A percentile compares a stretch with the other conserved stretches of the same genome.
phyloP scores from a whole-genome alignment of 2,329 filamentous ascomycete genomes.

The Cercospora zeae-maydis region DNA sequence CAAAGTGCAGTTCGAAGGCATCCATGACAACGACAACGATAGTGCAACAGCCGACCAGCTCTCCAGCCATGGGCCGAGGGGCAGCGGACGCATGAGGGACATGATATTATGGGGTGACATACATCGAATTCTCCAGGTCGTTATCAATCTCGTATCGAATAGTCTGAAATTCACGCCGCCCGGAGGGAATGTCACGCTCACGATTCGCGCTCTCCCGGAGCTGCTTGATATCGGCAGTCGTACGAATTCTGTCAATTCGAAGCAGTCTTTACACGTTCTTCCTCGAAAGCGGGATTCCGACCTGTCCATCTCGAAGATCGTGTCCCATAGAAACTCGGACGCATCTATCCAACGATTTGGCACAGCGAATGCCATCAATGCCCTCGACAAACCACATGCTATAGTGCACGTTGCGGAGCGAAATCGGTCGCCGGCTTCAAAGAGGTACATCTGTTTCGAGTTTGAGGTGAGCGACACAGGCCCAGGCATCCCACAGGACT shows the following conservation, averaged over 20 bases:
- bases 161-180: slow-evolving; percentile 84
- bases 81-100: slow-evolving; percentile 69
- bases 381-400: slow-evolving; percentile 38
- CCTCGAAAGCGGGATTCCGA: slow-evolving; percentile 5
- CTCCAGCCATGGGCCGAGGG: slow-evolving; percentile 37
- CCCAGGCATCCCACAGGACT: slow-evolving; percentile 73
- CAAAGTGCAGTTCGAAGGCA: slow-evolving; percentile 65
- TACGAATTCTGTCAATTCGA: slow-evolving; percentile 40
- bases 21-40: slow-evolving; percentile 36
- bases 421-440: slow-evolving; percentile 49
- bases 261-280: slow-evolving; percentile 6
- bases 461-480: slow-evolving; percentile 88
- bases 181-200: slow-evolving; percentile 70
- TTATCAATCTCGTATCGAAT: slow-evolving; percentile 91
- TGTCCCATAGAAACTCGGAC: slow-evolving; percentile 13
- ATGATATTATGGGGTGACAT: slow-evolving; percentile 92
- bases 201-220: slow-evolving; percentile 70
- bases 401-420: slow-evolving; percentile 20
- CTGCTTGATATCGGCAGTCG: slow-evolving; percentile 44
- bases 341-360: slow-evolving; percentile 13
- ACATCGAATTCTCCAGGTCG: slow-evolving; percentile 84
- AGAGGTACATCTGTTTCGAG: slow-evolving; percentile 70
- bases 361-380: slow-evolving; percentile 47
- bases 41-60: slow-evolving; percentile 7
- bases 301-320: slow-evolving; percentile 10